These are phyloP conservation scores for Parathielavia hyrcaniae DNA, from an alignment of 495 filamentous ascomycete genomes.

Conservation along the genomic window DNA sequence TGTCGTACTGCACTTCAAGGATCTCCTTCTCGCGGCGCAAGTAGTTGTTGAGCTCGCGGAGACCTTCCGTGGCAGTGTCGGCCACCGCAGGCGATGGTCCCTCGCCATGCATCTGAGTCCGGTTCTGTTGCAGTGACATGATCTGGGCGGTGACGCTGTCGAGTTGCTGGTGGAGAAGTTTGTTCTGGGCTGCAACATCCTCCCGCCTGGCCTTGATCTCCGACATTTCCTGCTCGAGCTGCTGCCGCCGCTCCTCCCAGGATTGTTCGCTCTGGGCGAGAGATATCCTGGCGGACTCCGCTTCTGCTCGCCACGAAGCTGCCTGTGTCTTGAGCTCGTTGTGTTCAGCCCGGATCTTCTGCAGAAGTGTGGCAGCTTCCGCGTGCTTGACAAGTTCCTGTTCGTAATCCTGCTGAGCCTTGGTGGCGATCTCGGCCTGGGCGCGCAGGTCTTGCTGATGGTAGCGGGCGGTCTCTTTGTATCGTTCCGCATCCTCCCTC, in stretches of 20 bases:
- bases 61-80: constrained; percentile 56
- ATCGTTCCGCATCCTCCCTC: constrained; percentile 78
- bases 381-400: constrained; percentile 89
- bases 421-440: constrained; percentile 86
- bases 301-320: constrained; percentile 63
- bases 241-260: constrained; percentile 73
- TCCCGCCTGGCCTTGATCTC: constrained; percentile 73
- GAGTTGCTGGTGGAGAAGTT: constrained; percentile 78
- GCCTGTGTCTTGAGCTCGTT: constrained; percentile 74
- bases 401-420: constrained; percentile 93
- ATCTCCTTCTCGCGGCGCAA: constrained; percentile 96
- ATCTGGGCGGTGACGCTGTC: constrained; percentile 77
- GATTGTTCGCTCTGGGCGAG: constrained; percentile 76
- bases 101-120: constrained; percentile 47
- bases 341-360: constrained; percentile 68
- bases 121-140: constrained; percentile 64
- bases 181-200: constrained; percentile 78
- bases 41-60: constrained; percentile 84
- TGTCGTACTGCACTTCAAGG: constrained; percentile 86
- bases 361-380: constrained; percentile 77
- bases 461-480: constrained; percentile 65
- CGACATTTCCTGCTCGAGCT: constrained; percentile 73
- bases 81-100: constrained; percentile 34
- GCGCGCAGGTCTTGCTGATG: constrained; percentile 86
- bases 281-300: constrained; percentile 71